Evolutionary conservation across 164 flowering plant genomes (phyloP).

Genomic region (Vitis rupestris): DNA sequence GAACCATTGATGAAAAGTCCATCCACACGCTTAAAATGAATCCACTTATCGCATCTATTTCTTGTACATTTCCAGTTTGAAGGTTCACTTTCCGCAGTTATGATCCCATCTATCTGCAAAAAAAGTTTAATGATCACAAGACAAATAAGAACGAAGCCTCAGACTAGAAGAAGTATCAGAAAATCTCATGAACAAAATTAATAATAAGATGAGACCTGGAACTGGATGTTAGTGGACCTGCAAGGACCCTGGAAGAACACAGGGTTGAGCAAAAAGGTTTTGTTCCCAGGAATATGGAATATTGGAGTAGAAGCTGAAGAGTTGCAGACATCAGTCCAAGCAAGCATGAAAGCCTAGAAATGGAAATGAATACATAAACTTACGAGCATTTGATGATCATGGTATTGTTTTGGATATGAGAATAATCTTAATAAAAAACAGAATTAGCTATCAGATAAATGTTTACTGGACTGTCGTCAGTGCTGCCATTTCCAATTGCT

Average conservation of each 20-base stretch:
- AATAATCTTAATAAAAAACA: too few relatives aligned
- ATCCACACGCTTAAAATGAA: neutral
- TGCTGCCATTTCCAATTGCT: too few relatives aligned
- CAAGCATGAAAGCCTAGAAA: slow-evolving; percentile 15
- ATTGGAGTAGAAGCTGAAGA: neutral
- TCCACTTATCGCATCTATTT: slow-evolving; percentile 4
- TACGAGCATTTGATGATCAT: too few relatives aligned
- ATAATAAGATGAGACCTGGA: slow-evolving; percentile 9
- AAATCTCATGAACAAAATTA: neutral
- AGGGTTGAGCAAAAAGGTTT: neutral
- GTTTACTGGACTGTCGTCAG: too few relatives aligned
- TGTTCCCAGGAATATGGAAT: slow-evolving; percentile 3
- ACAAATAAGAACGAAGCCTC: too few relatives aligned
- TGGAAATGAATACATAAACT: neutral
- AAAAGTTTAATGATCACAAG: neutral
- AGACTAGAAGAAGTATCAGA: too few relatives aligned
- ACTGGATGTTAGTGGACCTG: neutral
- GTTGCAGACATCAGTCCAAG: slow-evolving; percentile 16
- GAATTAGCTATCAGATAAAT: too few relatives aligned
- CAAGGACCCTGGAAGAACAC: neutral
- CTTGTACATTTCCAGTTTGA: slow-evolving; percentile 9
- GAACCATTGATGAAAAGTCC: slow-evolving; percentile 7
- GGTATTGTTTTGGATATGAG: too few relatives aligned
- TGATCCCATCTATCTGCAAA: slow-evolving; percentile 18
- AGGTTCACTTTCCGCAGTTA: slow-evolving; percentile 14